Base-by-base conservation (phyloP, 345 rosid species). In the Pelargonium nanum region DNA sequence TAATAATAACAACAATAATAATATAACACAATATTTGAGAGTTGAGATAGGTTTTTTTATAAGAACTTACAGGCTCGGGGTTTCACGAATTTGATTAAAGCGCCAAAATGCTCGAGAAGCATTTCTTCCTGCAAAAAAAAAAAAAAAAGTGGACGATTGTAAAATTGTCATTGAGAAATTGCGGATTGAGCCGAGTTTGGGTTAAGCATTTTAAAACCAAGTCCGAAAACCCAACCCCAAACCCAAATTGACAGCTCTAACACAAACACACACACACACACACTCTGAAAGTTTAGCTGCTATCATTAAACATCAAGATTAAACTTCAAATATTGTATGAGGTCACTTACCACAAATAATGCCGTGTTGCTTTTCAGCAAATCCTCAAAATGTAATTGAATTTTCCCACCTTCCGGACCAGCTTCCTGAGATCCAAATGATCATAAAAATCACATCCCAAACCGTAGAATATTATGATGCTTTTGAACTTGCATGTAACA, bases 351-450 rank as follows among this genome's bases (percentile, higher is more conserved):
- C 81, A 93, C 99, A 64, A 89, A 93, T 65, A 84, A 69, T 21
- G 87, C 69, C 2, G 99, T 89, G 74, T 87, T 93, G 80, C 82
- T 87, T 80, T 89, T 93, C 72, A 87, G 74, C 72, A 89, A 61
- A 58, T 93, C 97, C 85, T 87, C 96, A 59, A 89, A 93, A 72
- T 93, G 96, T 71, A 77, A 57, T 74, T 87, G 96, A 66, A 89
- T 83, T 78, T 89, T 93, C 62, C 99, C 97, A 63, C 94, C 97
- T 65, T 89, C 96, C 8, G 91, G 83, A 57, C 96, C 85, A 66
- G 99, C 97, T 85, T 89, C 96, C 97, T 93, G 74, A 54, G 63
- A 68, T 63, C 56, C 22, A 69, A 24, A 55, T 12, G 26, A 58
- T 48, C 13, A 40, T 40, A 2, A 40, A 40, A 40, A 40, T 12